Base-by-base conservation (phyloP, 2,329 filamentous ascomycete genomes). In the Akanthomyces muscarius region DNA sequence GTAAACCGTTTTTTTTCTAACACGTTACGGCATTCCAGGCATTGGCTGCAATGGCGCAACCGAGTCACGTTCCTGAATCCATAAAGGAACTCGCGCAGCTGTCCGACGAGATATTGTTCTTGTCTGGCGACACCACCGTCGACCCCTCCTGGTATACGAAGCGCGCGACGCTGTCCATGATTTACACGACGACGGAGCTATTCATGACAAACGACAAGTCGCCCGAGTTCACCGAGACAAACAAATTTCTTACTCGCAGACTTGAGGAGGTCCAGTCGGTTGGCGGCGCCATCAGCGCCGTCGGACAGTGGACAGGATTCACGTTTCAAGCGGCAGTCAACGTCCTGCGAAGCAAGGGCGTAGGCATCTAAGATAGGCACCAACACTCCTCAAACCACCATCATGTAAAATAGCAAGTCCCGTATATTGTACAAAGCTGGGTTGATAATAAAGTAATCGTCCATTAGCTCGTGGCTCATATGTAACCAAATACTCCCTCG, bases 181-280 rank as follows among this genome's bases (percentile, higher is more conserved):
- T 84, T 48, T 87, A 86, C 69, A 91, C 91, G 58, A 86, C 88
- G 41, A 84, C 89, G 62, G 95, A 99, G 77, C 80, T 97, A 5
- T 96, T 93, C 77, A 97, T 98, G 92, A 97, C 92, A 25, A 92
- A 89, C 64, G 95, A 98, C 75, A 82, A 80, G 65, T 92, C 89
- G 4, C 78, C 83, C 0, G 86, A 85, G n/a, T 95, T 90, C 70
- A 74, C 72, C 11, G 90, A 93, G 66, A 98, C 95, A 4, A 87
- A 88, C 67, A 82, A 85, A 11, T 99, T 98, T 73, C 78, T 98
- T 60, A 84, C 88, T 62, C 83, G 92, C 50, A 83, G 94, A 65
- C 77, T 96, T 62, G 81, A 86, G 64, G 93, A 96, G 77, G 79
- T 85, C 38, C 81, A 84, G 68, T 83, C 79, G 4, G 67, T 92